Evolutionary conservation across 768 basidiomycete genomes (phyloP).

Genomic region (Tephrocybe sp.): DNA sequence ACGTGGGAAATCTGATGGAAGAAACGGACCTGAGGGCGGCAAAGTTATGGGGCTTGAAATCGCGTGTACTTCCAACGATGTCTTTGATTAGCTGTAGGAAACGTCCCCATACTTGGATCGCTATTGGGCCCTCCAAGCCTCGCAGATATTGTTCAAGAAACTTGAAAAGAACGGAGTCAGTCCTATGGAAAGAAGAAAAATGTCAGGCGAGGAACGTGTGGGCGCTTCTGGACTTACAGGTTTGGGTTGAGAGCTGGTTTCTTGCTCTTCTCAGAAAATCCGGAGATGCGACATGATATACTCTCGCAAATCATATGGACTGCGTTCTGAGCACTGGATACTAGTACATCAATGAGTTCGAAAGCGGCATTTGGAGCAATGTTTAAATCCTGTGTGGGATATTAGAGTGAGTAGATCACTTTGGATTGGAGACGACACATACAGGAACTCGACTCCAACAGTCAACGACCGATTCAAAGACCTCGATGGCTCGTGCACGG

Average conservation of each 20-base stretch:
- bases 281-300: conserved; percentile 58
- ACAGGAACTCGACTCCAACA: conserved; percentile 73
- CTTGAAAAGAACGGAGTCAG: conserved; percentile 69
- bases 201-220: conserved; percentile 3
- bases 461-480: conserved; percentile 79
- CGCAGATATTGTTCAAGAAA: conserved; percentile 87
- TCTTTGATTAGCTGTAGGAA: conserved; percentile 80
- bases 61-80: conserved; percentile 57
- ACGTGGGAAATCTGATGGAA: no score
- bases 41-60: conserved; percentile 71
- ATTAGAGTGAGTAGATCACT: conserved; percentile 4
- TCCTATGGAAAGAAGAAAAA: conserved; percentile 38
- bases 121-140: conserved; percentile 85
- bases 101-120: conserved; percentile 88
- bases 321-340: conserved; percentile 80
- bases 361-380: conserved; percentile 57
- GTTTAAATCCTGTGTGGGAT: conserved; percentile 31
- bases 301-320: conserved; percentile 90
- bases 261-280: conserved; percentile 54
- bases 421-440: conserved; percentile 18
- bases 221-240: conserved; percentile 47
- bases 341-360: conserved; percentile 78
- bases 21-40: conserved; percentile 60
- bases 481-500: conserved; percentile 73
- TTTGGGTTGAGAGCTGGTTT: conserved; percentile 62